These are phyloP conservation scores for Mycena maculata DNA, from an alignment of 768 basidiomycete genomes.

Conservation along the genomic window DNA sequence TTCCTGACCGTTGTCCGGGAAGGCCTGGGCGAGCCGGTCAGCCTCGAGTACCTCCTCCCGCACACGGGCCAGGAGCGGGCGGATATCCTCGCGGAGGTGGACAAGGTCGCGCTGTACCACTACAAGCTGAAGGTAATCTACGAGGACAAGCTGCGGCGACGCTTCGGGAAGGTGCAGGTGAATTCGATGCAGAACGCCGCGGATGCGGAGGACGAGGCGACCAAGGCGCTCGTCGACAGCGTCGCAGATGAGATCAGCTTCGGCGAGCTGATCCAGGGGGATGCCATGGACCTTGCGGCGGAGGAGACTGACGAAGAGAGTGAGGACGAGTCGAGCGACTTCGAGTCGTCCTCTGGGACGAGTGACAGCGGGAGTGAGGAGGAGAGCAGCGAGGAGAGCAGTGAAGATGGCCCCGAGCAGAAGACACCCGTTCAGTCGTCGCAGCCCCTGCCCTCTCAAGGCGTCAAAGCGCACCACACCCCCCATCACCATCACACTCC, in stretches of 20 bases:
- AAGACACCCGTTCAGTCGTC: slow-evolving; percentile 29
- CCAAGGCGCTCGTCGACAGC: slow-evolving; percentile 80
- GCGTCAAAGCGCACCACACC: neutral
- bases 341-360: slow-evolving; percentile 27
- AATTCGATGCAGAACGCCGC: slow-evolving; percentile 58
- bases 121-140: slow-evolving; percentile 94
- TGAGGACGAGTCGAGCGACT: slow-evolving; percentile 44
- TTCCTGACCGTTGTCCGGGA: slow-evolving; percentile 93
- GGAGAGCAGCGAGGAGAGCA: slow-evolving; percentile 48
- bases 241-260: slow-evolving; percentile 87
- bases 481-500: neutral
- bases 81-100: slow-evolving; percentile 85
- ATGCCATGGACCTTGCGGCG: slow-evolving; percentile 84
- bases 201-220: slow-evolving; percentile 86
- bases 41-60: slow-evolving; percentile 91
- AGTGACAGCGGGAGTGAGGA: slow-evolving; percentile 35
- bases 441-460: slow-evolving; percentile 29
- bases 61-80: slow-evolving; percentile 82
- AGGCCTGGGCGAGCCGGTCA: slow-evolving; percentile 80
- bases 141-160: slow-evolving; percentile 89
- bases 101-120: slow-evolving; percentile 90
- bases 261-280: slow-evolving; percentile 80
- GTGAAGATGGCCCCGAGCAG: slow-evolving; percentile 28
- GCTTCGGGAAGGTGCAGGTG: slow-evolving; percentile 75
- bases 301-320: slow-evolving; percentile 70